Base-by-base conservation (phyloP, 495 filamentous ascomycete genomes). In the Opeltia flavorubescens region DNA sequence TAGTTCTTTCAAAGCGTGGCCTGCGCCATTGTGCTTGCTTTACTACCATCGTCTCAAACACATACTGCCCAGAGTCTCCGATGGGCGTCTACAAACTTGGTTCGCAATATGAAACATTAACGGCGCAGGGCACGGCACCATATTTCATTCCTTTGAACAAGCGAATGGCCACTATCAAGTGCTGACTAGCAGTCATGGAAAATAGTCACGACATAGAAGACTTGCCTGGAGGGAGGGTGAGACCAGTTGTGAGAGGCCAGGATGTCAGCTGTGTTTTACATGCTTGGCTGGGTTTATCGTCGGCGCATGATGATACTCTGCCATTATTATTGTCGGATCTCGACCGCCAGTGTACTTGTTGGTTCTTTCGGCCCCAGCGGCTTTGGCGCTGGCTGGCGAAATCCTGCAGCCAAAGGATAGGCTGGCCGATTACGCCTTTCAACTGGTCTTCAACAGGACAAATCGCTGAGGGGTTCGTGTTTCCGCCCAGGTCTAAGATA, bases 401-500 rank as follows among this genome's bases (percentile, higher is more conserved):
- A 17, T 20, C n/a, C 38, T 41, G 38, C 38, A 41, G 38, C 38
- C 38, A 15, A 41, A 41, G 4, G 6, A 12, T 41, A 41, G 38
- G 12, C 38, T 41, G 38, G 38, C 38, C 25, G 38, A 41, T 25
- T 25, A 41, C 18, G 38, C 38, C 38, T 25, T 24, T 41, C 38
- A 23, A 13, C 21, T n/a, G n/a, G n/a, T n/a, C n/a, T n/a, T n/a
- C n/a, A n/a, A n/a, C n/a, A n/a, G n/a, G n/a, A n/a, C n/a, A 21
- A 41, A 23, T 21, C 15, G 38, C 20, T 13, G 38, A 41, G 38
- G 38, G 38, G 18, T 25, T 36, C 34, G 34, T n/a, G 12, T 18
- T 41, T 41, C 38, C 38, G 38, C 38, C 21, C 38, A 41, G 6
- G 38, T 41, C 38, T 41, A 23, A 21, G 38, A 41, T 23, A 41